A percentile compares a stretch with the other conserved stretches of the same genome.
Conservation (phyloP, 2,329 filamentous ascomycete species). For the Chaetomium strumarium region DNA sequence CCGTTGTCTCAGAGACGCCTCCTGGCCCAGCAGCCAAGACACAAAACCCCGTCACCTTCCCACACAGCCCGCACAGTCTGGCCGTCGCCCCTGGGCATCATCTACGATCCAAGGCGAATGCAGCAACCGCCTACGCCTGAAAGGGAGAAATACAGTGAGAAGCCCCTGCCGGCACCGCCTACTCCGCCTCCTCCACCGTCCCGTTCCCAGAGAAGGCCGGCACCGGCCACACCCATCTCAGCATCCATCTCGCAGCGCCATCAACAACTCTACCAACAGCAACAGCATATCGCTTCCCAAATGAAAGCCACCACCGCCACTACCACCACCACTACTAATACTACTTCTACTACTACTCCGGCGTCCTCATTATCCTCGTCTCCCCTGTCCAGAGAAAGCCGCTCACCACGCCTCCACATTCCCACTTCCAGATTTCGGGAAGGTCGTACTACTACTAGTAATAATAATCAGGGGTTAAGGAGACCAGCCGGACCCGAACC, state of each 20-base stretch:
- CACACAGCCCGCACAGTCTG: slow-evolving; percentile 2
- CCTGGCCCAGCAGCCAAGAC: not conserved
- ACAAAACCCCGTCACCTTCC: not conserved
- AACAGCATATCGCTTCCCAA: not conserved
- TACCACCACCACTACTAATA: not conserved
- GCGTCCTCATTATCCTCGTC: not conserved
- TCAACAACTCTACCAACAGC: slow-evolving; percentile 1
- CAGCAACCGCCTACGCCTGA: not conserved
- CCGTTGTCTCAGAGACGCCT: not conserved
- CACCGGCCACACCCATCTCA: not conserved
- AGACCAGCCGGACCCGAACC: too few species aligned
- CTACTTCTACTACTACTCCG: too few species aligned
- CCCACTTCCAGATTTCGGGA: too few species aligned
- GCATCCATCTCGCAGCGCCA: slow-evolving; percentile 3
- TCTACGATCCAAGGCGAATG: not conserved
- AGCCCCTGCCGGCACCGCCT: slow-evolving; percentile 2
- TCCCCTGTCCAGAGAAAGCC: not conserved
- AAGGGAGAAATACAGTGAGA: not conserved
- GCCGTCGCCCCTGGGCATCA: not conserved
- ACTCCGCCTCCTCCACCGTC: not conserved
- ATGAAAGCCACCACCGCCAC: not conserved
- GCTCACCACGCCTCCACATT: not conserved
- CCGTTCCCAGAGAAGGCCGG: not conserved
- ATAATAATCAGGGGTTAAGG: too few species aligned
- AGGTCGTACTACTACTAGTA: too few species aligned